phyloP scores from a whole-genome alignment of 306 rosid genomes.

The Acacia confusa region DNA sequence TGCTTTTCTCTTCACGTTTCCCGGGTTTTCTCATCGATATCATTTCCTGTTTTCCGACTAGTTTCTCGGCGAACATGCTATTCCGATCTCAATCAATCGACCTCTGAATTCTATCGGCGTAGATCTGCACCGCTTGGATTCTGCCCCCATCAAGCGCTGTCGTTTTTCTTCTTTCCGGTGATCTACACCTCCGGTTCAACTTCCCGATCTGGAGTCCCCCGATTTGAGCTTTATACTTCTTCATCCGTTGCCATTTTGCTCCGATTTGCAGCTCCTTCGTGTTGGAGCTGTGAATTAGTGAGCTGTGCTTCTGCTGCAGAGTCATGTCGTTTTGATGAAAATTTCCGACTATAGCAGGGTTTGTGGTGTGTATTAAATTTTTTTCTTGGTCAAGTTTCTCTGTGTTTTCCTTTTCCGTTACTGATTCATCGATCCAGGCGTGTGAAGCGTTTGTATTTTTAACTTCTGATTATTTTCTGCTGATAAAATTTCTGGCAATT shows the following conservation, averaged over 20 bases:
- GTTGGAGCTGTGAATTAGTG: neutral
- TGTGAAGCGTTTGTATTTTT: neutral
- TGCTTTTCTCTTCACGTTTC: neutral
- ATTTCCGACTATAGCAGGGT: neutral
- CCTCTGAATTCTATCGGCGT: neutral
- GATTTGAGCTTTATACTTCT: too few relatives aligned
- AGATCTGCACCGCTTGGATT: neutral
- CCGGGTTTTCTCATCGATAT: neutral
- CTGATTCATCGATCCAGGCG: neutral
- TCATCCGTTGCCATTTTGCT: too few relatives aligned
- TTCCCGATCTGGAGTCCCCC: neutral
- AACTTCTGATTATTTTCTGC: neutral
- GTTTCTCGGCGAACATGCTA: neutral
- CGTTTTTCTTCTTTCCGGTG: neutral
- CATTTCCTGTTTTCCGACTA: neutral
- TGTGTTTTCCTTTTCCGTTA: neutral
- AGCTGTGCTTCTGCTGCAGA: neutral
- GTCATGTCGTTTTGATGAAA: neutral
- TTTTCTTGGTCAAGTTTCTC: neutral
- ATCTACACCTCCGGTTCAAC: neutral
- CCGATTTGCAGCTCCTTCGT: constrained; percentile 10
- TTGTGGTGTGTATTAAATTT: neutral
- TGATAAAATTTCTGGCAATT: neutral
- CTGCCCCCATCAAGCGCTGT: neutral
- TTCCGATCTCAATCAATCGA: neutral